These are phyloP conservation scores for Magnolia sinica DNA, from an alignment of 164 flowering plant genomes.

Conservation along the genomic window DNA sequence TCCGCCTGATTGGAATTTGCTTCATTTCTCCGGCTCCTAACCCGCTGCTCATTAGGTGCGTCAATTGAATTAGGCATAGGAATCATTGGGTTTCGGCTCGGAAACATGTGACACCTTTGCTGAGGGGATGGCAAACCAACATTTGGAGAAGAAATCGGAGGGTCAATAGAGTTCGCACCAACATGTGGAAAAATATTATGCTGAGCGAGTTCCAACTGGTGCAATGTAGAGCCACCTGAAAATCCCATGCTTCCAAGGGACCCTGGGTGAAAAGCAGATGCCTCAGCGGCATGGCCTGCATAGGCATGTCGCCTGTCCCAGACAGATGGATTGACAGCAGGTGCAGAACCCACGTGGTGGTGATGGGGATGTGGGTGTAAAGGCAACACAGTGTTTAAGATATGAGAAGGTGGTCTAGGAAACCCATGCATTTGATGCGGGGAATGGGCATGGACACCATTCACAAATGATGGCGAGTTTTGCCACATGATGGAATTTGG, in stretches of 20 bases:
- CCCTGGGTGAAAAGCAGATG: slow-evolving; percentile 65
- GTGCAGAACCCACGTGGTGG: slow-evolving; percentile 90
- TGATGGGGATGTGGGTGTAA: slow-evolving; percentile 21
- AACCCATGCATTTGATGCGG: slow-evolving; percentile 39
- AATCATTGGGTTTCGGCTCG: slow-evolving; percentile 65
- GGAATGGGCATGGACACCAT: slow-evolving; percentile 45
- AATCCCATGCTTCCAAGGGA: slow-evolving; percentile 67
- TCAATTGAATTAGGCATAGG: slow-evolving; percentile 58
- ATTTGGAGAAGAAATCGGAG: slow-evolving; percentile 43
- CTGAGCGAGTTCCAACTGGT: slow-evolving; percentile 67
- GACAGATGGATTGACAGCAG: slow-evolving; percentile 63
- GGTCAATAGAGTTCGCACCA: slow-evolving; percentile 59
- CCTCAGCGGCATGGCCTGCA: slow-evolving; percentile 64
- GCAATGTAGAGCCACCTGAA: slow-evolving; percentile 46
- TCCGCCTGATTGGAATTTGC: slow-evolving; percentile 44
- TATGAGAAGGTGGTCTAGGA: slow-evolving; percentile 44
- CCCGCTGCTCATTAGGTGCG: slow-evolving; percentile 43
- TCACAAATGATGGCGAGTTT: slow-evolving; percentile 61
- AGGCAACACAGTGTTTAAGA: slow-evolving; percentile 51
- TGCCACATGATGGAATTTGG: slow-evolving; percentile 64
- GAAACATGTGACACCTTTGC: slow-evolving; percentile 63
- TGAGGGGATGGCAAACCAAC: slow-evolving; percentile 61
- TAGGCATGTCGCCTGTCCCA: slow-evolving; percentile 72
- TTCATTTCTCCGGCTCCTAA: slow-evolving; percentile 52
- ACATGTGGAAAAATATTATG: slow-evolving; percentile 53